Percentiles rank a stretch among this genome's conserved stretches.
phyloP scores from a whole-genome alignment of 2,329 filamentous ascomycete species.

The Colletotrichum plurivorum region DNA sequence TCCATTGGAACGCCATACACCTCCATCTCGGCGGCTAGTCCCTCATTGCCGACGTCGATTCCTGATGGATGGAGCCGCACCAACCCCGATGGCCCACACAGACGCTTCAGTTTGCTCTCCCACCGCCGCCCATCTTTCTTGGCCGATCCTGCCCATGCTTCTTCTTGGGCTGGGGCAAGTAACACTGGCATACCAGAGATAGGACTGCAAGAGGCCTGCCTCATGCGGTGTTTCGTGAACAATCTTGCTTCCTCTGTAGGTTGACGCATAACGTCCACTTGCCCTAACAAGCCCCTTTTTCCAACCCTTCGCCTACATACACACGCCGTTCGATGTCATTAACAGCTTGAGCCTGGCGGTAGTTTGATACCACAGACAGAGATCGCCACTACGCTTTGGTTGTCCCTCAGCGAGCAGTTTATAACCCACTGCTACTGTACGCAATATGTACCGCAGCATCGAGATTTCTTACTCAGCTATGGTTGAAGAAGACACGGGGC shows the following conservation, averaged over 20 bases:
- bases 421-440: slow-evolving; percentile 10
- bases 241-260: slow-evolving; percentile 24
- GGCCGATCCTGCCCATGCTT: neutral
- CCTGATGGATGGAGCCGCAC: slow-evolving; percentile 22
- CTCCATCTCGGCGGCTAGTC: neutral
- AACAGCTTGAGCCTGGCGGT: too few relatives aligned
- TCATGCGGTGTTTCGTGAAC: slow-evolving; percentile 23
- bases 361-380: slow-evolving; percentile 28
- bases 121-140: neutral
- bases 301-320: neutral
- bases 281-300: neutral
- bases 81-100: neutral
- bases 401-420: slow-evolving; percentile 18
- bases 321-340: too few relatives aligned
- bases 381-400: slow-evolving; percentile 20
- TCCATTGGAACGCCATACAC: neutral
- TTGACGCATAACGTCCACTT: neutral
- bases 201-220: slow-evolving; percentile 16
- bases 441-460: slow-evolving; percentile 25
- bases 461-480: slow-evolving; percentile 17
- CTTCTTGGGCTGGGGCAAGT: neutral
- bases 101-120: neutral
- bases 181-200: neutral
- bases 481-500: neutral
- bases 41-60: slow-evolving; percentile 12